Evolutionary conservation across 805 yeast genomes (phyloP), one percentile per base, ranked within the genome.

Genomic region (Candida easanensis): DNA sequence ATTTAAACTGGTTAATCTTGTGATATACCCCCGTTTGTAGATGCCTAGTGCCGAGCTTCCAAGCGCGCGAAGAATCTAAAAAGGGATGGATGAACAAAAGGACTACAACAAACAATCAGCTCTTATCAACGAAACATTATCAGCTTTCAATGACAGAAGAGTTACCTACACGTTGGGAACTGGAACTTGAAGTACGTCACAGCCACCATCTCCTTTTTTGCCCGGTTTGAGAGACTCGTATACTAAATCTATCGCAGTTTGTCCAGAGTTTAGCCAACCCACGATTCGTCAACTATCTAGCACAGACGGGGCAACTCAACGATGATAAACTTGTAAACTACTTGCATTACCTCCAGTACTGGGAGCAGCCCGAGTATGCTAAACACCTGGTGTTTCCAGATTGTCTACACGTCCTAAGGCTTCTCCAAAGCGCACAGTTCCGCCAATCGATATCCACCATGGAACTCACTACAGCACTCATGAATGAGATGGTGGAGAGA

Each of bases 211-310:
- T 4, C n/a, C 13, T 4, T n/a, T 7, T 5, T 8, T 14, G 22
- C 14, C 22, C 17, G 34, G 3, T 23, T 8, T 32, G 15, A 23
- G 10, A 21, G 21, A 10, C 26, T 16, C 8, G 3, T 36, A 7
- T 26, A 26, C 30, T 26, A 26, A 26, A 13, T n/a, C 30, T 9
- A 8, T 13, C 10, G 5, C 10, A 86, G 77, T 91, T 91, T 65
- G 95, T 91, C 3, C 98, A 91, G 65, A 83, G 96, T 14, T 71
- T 91, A 26, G 88, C 96, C 3, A 93, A 91, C 62, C 80, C 91
- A 35, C 96, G 84, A 61, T 91, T 90, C 59, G 73, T 91, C 43
- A 82, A 88, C 51, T 89, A 80, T 56, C 70, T 91, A 20, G 96
- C 97, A 3, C 97, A 90, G 63, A 85, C 82, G 52, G 81, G 82